Evolutionary conservation across 495 filamentous ascomycete species (phyloP), one percentile per base, ranked within the genome.

Genomic region (Evernia prunastri): DNA sequence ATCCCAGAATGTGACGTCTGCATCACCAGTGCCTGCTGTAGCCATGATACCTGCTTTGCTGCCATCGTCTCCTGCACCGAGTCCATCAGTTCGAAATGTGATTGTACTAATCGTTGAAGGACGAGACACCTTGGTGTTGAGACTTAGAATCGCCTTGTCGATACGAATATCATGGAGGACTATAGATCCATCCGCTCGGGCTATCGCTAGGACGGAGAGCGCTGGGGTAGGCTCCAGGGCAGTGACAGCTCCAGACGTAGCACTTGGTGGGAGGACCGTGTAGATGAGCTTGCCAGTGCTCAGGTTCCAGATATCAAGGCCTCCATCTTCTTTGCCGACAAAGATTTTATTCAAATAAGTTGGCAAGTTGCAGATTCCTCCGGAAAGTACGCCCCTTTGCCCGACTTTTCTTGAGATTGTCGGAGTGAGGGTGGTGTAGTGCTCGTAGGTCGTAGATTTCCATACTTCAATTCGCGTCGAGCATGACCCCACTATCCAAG

Each of bases 341-440:
- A 97, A 89, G 36, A 99, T 80, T 75, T 99, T 99, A 79, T 97
- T 99, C 31, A 97, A 76, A 74, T 88, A 97, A 1, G 93, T 96
- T 18, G 92, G 90, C 87, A 96, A 89, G 70, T 82, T 92, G 71
- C 81, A 85, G 56, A 96, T 80, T 39, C 85, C 80, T 11, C 89
- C 87, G 0, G 87, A 89, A 29, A 94, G 81, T 65, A 86, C 77
- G 64, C 80, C 82, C 60, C 78, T 81, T 20, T 76, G 79, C 25
- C 73, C 54, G 1, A 65, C 80, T 74, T 59, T 76, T 66, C 33
- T 76, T 70, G 63, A 76, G 67, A 23, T 75, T 63, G 73, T 75
- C 64, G 76, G 84, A 63, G 72, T 81, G 43, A 96, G 75, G 17
- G 89, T 92, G 0, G 93, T 95, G 77, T 97, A 96, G 70, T 97